phyloP scores from a whole-genome alignment of 78 protist species.

The Dictyostelium citrinum region DNA sequence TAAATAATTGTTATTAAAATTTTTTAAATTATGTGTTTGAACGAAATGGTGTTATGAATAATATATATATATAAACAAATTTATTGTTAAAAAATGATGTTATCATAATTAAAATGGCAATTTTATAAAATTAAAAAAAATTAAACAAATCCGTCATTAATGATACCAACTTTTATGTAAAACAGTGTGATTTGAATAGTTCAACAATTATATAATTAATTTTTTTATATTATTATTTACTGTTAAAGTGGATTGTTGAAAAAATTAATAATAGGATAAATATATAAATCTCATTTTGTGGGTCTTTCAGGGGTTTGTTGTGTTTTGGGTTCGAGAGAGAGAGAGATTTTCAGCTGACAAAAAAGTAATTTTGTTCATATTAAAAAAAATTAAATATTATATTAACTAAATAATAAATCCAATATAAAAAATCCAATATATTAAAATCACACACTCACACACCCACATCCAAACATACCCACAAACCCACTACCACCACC shows the following conservation, averaged over 20 bases:
- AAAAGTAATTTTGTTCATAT: no score
- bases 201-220: background rate
- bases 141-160: background rate
- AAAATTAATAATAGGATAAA: background rate
- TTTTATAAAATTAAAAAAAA: background rate
- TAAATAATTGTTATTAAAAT: background rate
- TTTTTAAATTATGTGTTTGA: background rate
- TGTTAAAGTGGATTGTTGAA: no score
- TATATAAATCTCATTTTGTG: background rate
- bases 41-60: background rate
- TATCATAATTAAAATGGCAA: background rate
- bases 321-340: no score
- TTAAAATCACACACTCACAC: background rate
- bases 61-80: background rate
- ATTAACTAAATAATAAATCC: no score
- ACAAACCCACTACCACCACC: background rate
- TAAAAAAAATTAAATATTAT: no score
- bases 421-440: no score
- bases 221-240: no score
- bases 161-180: background rate
- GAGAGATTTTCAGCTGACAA: no score
- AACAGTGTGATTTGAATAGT: background rate
- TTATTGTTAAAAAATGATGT: background rate
- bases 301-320: no score
- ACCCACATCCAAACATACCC: background rate